phyloP scores from a whole-genome alignment of 176 grass and related monocot genomes.

The Zoysia japonica region DNA sequence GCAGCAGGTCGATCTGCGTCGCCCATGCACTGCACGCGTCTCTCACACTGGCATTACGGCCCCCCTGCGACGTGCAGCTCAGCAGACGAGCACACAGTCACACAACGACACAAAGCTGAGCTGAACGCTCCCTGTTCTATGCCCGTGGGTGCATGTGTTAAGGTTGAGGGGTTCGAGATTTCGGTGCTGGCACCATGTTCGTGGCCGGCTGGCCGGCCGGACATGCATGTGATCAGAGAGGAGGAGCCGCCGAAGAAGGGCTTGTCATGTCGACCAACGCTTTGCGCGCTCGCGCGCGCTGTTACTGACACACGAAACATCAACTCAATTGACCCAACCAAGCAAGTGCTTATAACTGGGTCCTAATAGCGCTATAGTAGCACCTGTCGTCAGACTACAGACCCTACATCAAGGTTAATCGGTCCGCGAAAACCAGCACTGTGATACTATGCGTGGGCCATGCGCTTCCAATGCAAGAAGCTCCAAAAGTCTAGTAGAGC shows the following conservation, averaged over 20 bases:
- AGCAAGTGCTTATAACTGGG: not conserved
- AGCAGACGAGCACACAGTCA: no score
- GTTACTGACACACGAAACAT: slow-evolving; percentile 48
- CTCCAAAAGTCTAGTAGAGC: not conserved
- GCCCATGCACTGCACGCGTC: no score
- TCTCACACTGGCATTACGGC: no score
- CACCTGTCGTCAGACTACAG: no score
- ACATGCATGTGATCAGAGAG: not conserved
- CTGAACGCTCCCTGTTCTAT: not conserved
- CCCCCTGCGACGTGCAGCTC: not conserved
- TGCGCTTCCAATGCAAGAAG: no score
- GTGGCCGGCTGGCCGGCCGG: no score
- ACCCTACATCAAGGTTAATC: not conserved
- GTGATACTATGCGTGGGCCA: not conserved
- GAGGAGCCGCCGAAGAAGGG: not conserved
- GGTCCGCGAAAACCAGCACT: not conserved
- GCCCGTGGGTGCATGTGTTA: not conserved
- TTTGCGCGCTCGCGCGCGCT: slow-evolving; percentile 6
- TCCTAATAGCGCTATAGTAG: not conserved
- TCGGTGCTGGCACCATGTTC: not conserved
- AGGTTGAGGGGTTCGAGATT: not conserved
- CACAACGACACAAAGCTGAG: no score
- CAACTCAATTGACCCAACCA: slow-evolving; percentile 38
- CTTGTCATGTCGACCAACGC: slow-evolving; percentile 31
- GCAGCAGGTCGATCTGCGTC: no score